Evolutionary conservation across 1,139 yeast species (phyloP).

Genomic region (Entelexis paramagnoliae): DNA sequence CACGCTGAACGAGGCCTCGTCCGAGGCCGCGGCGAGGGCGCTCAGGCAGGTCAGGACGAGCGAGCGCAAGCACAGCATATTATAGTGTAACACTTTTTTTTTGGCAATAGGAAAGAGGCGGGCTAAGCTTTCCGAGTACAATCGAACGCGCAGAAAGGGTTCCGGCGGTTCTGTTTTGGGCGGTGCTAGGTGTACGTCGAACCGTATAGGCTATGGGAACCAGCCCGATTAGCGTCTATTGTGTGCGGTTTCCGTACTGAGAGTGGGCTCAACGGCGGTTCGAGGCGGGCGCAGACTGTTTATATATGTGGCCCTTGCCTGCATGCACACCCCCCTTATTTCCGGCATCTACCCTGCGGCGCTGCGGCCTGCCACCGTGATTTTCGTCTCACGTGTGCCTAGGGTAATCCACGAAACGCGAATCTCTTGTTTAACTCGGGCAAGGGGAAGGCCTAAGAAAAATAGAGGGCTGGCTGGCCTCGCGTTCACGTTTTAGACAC

Average conservation of each 20-base stretch:
- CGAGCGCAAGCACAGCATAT: neutral
- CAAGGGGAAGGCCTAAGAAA: neutral
- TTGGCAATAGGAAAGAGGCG: too few relatives aligned
- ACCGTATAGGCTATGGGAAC: neutral
- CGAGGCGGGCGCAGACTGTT: neutral
- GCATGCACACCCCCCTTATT: constrained; percentile 2
- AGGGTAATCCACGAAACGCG: neutral
- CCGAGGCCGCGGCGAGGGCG: neutral
- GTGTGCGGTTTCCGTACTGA: neutral
- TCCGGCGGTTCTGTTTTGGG: neutral
- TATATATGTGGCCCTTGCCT: neutral
- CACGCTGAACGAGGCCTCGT: constrained; percentile 17
- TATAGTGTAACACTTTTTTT: neutral
- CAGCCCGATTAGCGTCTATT: constrained; percentile 5
- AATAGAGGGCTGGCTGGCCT: neutral
- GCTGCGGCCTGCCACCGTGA: constrained; percentile 3
- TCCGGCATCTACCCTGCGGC: constrained; percentile 2
- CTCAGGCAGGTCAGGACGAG: neutral
- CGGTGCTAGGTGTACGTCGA: neutral
- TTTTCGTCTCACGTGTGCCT: neutral
- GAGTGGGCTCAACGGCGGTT: neutral
- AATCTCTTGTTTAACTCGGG: neutral
- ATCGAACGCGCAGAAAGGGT: too few relatives aligned
- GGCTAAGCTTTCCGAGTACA: too few relatives aligned
- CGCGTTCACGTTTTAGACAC: too few relatives aligned